A percentile compares a stretch with the other conserved stretches of the same genome.
Conservation (phyloP, 495 filamentous ascomycete species). For the Saxophila tyrrhenica region DNA sequence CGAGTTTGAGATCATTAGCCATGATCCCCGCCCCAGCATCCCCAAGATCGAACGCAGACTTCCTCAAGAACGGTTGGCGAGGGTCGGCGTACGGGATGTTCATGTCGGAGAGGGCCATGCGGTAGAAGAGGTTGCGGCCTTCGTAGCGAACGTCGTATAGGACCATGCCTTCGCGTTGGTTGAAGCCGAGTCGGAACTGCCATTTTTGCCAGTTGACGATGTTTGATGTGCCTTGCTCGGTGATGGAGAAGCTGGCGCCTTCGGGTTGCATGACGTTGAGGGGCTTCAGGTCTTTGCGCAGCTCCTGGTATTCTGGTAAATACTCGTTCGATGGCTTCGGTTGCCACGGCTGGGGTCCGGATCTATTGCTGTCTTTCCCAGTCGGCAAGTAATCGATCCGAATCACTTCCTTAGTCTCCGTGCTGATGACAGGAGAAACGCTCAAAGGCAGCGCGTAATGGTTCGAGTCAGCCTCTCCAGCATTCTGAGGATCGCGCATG, state of each 20-base stretch:
- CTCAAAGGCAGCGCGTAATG: slow-evolving; percentile 70
- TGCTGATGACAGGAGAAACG: slow-evolving; percentile 67
- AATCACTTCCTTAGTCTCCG: slow-evolving; percentile 50
- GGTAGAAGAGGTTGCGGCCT: slow-evolving; percentile 53
- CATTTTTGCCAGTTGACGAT: slow-evolving; percentile 60
- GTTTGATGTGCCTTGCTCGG: slow-evolving; percentile 32
- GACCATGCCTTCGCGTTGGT: slow-evolving; percentile 57
- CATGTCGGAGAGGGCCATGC: slow-evolving; percentile 64
- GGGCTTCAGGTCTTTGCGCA: slow-evolving; percentile 58
- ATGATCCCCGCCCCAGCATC: slow-evolving; percentile 63
- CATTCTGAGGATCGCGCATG: slow-evolving; percentile 45
- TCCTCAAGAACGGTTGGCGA: slow-evolving; percentile 50
- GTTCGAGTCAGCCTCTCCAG: slow-evolving; percentile 51
- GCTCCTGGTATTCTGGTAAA: slow-evolving; percentile 53
- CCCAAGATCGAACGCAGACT: slow-evolving; percentile 69
- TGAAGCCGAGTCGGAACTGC: slow-evolving; percentile 64
- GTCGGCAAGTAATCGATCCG: slow-evolving; percentile 49
- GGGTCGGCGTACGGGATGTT: slow-evolving; percentile 68
- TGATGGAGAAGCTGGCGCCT: slow-evolving; percentile 56
- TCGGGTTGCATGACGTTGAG: slow-evolving; percentile 67
- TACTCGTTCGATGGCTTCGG: slow-evolving; percentile 58
- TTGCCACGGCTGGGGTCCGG: slow-evolving; percentile 43
- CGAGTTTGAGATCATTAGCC: slow-evolving; percentile 57
- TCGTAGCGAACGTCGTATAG: slow-evolving; percentile 63
- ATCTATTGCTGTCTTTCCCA: slow-evolving; percentile 49